Evolutionary conservation across 2,329 filamentous ascomycete species (phyloP).

Genomic region (Paraphoma sp.): DNA sequence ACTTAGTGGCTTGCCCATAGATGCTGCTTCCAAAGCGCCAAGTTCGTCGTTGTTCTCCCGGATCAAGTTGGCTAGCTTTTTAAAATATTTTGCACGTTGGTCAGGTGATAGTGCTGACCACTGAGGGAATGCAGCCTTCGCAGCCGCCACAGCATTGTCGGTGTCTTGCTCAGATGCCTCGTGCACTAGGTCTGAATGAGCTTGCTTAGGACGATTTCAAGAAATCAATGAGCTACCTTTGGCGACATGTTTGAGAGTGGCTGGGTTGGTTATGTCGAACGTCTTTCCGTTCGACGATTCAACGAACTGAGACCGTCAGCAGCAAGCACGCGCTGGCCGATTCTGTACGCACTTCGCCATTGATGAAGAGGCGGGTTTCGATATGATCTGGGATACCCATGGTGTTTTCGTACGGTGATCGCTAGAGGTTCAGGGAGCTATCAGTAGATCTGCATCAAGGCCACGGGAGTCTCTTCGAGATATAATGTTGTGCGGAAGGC

Average conservation of each 20-base stretch:
- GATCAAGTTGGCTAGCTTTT: conserved; percentile 76
- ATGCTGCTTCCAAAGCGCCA: conserved; percentile 80
- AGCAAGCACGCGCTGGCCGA: background rate
- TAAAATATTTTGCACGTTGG: conserved; percentile 36
- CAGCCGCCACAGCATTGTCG: conserved; percentile 72
- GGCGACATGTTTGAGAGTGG: conserved; percentile 82
- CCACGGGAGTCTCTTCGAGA: background rate
- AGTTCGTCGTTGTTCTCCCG: conserved; percentile 81
- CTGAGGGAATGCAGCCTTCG: conserved; percentile 74
- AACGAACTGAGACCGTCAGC: conserved; percentile 30
- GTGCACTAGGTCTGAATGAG: conserved; percentile 27
- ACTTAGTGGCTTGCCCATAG: conserved; percentile 84
- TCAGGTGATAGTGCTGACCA: conserved; percentile 63
- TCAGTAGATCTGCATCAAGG: too few species aligned
- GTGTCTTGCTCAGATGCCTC: conserved; percentile 57
- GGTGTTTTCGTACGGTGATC: background rate
- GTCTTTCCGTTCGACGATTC: conserved; percentile 43
- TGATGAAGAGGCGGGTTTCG: conserved; percentile 45
- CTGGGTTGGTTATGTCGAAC: conserved; percentile 77
- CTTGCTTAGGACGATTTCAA: background rate
- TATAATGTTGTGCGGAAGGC: background rate
- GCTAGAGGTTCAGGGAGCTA: background rate
- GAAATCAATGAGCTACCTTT: conserved; percentile 61
- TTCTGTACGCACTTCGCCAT: conserved; percentile 34
- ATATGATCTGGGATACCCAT: conserved; percentile 40